phyloP scores from a whole-genome alignment of 2,329 filamentous ascomycete genomes.

The Proliferodiscus dingleyae region DNA sequence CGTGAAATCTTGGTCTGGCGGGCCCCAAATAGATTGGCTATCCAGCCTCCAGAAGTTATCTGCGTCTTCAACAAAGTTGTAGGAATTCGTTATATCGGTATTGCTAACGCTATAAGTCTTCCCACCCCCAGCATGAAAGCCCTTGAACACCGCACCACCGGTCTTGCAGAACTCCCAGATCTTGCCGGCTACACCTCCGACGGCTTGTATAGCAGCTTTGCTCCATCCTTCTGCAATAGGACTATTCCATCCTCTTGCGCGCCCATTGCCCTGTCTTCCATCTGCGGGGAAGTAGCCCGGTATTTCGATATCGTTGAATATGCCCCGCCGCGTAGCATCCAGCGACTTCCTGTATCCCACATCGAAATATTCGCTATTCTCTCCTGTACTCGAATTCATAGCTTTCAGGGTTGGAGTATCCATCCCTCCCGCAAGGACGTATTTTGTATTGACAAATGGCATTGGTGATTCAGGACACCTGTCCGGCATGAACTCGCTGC shows the following conservation, averaged over 20 bases:
- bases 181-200: too few species aligned
- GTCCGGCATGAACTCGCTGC: too few species aligned
- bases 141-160: constrained; percentile 60
- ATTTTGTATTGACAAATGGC: constrained; percentile 46
- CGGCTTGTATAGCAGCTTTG: constrained; percentile 52
- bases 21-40: constrained; percentile 4
- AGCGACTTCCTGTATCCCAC: constrained; percentile 34
- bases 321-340: constrained; percentile 4
- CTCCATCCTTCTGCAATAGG: constrained; percentile 45
- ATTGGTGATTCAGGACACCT: constrained; percentile 31
- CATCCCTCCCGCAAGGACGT: constrained; percentile 44
- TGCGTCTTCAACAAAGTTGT: constrained; percentile 5
- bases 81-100: constrained; percentile 3
- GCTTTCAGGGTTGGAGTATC: constrained; percentile 37
- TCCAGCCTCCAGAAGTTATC: constrained; percentile 14
- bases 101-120: constrained; percentile 49
- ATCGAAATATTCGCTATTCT: constrained; percentile 31
- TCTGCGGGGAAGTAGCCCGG: constrained; percentile 15
- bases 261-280: constrained; percentile 21
- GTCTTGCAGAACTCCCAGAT: constrained; percentile 84
- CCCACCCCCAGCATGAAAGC: constrained; percentile 84
- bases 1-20: constrained; percentile 30
- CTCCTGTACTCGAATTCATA: constrained; percentile 31
- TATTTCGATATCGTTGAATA: constrained; percentile 14
- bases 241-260: constrained; percentile 15